Percentiles rank a stretch among this genome's conserved stretches.
phyloP scores from a whole-genome alignment of 2,329 filamentous ascomycete genomes.

The Diaporthe sp. region DNA sequence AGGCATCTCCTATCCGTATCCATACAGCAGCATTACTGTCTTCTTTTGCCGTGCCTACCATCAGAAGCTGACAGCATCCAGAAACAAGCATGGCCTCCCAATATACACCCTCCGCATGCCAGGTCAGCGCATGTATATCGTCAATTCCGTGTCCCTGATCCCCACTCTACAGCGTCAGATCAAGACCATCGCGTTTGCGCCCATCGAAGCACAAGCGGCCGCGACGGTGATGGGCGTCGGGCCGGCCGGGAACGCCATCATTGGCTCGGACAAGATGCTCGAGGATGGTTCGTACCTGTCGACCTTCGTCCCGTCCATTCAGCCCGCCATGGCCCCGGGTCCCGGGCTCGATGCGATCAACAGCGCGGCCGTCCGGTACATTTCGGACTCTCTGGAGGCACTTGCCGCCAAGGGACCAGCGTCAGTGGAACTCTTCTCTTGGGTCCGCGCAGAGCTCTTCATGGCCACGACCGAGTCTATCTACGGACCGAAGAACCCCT shows the following conservation, averaged over 20 bases:
- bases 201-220: background rate
- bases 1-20: background rate
- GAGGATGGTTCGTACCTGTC: background rate
- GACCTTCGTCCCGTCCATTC: background rate
- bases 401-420: background rate
- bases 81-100: conserved; percentile 17
- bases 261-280: background rate
- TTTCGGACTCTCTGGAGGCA: background rate
- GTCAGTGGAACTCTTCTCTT: conserved; percentile 4
- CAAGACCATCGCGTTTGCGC: conserved; percentile 5
- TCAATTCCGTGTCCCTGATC: conserved; percentile 13
- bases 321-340: background rate
- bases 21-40: background rate
- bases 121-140: background rate
- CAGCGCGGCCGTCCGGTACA: background rate
- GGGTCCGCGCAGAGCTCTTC: background rate
- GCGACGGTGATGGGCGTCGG: background rate
- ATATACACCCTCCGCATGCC: conserved; percentile 27
- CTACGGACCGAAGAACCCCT: conserved; percentile 20
- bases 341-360: conserved; percentile 15
- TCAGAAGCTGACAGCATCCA: background rate
- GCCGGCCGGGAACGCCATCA: background rate
- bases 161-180: background rate
- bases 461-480: conserved; percentile 28
- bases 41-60: background rate